Base-by-base conservation (phyloP, 192 early-diverging fungal genomes). In the Coemansia sp. region DNA sequence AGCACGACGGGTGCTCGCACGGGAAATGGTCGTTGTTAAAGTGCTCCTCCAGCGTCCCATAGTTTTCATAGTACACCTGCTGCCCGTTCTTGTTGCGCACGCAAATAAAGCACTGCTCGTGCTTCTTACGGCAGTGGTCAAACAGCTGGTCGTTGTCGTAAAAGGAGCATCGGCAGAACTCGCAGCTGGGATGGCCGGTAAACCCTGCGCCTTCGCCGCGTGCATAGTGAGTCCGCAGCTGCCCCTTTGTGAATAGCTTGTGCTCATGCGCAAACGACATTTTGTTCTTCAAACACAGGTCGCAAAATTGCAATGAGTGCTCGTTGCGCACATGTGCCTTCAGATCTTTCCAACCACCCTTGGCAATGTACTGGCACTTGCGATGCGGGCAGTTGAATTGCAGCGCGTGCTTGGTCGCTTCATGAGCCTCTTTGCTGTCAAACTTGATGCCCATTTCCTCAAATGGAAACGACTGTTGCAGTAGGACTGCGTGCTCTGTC, bases 51-150 rank as follows among this genome's bases (percentile, higher is more conserved):
- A 98, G 72, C 41, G 78, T 70, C 29, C 82, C 32, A 69, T 97
- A 97, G 79, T 97, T 88, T 51, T 75, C 62, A 71, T 89, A 98
- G 73, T 98, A 98, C 56, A 88, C 87, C 69, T 97, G 89, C 24
- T 89, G 85, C 17, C 71, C 79, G 5, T 90, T 77, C 8, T 90
- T 92, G 57, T 72, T 78, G 57, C 87, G 76, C 23, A 87, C 72
- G 60, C 96, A 98, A 19, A 97, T 75, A 69, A 93, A 91, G 61
- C 96, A 98, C 76, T 98, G 89, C 69, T 98, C 95, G 74, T 98
- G 95, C 62, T 86, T 88, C 50, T 94, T 86, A 12, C 90, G 84
- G 65, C 96, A 98, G 78, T 98, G 96, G 22, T 92, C 90, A 76
- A 87, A 97, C n/a, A 98, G 82, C 69, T 97, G 93, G 68, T 98